Conservation (phyloP, 208 protist genomes). For the Crithidia bombi region DNA sequence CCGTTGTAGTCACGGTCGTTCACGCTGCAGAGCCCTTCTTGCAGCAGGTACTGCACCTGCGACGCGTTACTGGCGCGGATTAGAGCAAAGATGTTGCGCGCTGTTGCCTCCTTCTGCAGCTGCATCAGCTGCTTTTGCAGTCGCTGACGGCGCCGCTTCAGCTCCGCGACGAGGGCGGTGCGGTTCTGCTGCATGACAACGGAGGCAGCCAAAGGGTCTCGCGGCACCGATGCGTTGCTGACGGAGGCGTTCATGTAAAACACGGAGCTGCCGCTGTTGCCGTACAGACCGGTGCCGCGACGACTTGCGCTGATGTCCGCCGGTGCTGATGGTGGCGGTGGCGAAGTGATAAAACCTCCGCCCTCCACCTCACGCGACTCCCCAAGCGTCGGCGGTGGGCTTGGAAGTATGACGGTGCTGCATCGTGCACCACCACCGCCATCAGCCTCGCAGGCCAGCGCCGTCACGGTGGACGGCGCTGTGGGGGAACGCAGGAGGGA, state of each 20-base stretch:
- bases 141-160: slow-evolving; percentile 62
- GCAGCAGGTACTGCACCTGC: slow-evolving; percentile 78
- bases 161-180: slow-evolving; percentile 62
- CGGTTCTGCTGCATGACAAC: slow-evolving; percentile 52
- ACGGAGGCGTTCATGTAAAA: slow-evolving; percentile 12
- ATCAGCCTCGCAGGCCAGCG: not conserved
- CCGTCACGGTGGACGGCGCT: slow-evolving; percentile 16
- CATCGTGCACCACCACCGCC: not conserved
- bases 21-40: slow-evolving; percentile 63
- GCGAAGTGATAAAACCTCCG: too few species aligned
- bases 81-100: slow-evolving; percentile 81
- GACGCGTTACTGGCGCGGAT: slow-evolving; percentile 80
- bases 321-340: too few species aligned
- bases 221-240: slow-evolving; percentile 17
- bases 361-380: too few species aligned
- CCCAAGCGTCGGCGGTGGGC: too few species aligned
- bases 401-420: not conserved
- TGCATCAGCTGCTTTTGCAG: slow-evolving; percentile 59
- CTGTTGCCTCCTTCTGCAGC: slow-evolving; percentile 62
- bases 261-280: slow-evolving; percentile 3
- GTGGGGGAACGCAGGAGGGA: slow-evolving; percentile 11
- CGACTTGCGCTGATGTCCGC: slow-evolving; percentile 3
- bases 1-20: slow-evolving; percentile 90
- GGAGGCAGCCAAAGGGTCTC: slow-evolving; percentile 33
- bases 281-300: not conserved